phyloP scores from a whole-genome alignment of 108 stramenopile species.

The Nannochloropsis oceanica region DNA sequence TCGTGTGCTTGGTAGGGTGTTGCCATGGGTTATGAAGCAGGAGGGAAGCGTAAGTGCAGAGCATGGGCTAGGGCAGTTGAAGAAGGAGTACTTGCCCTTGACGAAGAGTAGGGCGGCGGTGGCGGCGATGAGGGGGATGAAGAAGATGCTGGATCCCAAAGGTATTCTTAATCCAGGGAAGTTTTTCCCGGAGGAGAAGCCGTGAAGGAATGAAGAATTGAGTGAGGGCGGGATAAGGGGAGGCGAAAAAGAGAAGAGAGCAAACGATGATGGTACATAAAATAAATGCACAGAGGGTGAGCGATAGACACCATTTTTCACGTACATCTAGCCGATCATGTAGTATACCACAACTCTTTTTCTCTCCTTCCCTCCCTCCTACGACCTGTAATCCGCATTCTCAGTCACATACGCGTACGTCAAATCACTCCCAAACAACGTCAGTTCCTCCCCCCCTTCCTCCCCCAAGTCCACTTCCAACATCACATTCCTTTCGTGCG shows the following conservation, averaged over 20 bases:
- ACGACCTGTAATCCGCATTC: conserved; percentile 95
- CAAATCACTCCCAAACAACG: conserved; percentile 77
- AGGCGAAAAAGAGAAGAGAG: too few species aligned
- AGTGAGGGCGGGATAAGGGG: background rate
- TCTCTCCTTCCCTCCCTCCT: background rate
- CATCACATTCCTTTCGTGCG: conserved; percentile 76
- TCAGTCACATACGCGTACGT: conserved; percentile 83
- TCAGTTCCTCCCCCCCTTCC: conserved; percentile 31
- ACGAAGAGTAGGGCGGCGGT: conserved; percentile 7
- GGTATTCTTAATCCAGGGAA: conserved; percentile 46
- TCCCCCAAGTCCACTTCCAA: conserved; percentile 56
- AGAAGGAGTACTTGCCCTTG: conserved; percentile 43
- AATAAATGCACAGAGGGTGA: too few species aligned
- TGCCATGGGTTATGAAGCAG: conserved; percentile 45
- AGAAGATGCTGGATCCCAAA: conserved; percentile 34
- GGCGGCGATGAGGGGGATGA: conserved; percentile 33
- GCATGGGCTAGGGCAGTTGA: conserved; percentile 90
- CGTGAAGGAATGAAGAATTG: background rate
- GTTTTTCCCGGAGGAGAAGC: conserved; percentile 21
- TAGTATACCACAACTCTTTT: too few species aligned
- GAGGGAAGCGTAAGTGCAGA: conserved; percentile 95
- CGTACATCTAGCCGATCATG: too few species aligned
- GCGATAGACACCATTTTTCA: too few species aligned
- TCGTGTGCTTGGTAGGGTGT: conserved; percentile 24
- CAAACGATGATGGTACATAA: too few species aligned